Conservation (phyloP, 768 basidiomycete species). For the Hirschioporus abietinus region DNA sequence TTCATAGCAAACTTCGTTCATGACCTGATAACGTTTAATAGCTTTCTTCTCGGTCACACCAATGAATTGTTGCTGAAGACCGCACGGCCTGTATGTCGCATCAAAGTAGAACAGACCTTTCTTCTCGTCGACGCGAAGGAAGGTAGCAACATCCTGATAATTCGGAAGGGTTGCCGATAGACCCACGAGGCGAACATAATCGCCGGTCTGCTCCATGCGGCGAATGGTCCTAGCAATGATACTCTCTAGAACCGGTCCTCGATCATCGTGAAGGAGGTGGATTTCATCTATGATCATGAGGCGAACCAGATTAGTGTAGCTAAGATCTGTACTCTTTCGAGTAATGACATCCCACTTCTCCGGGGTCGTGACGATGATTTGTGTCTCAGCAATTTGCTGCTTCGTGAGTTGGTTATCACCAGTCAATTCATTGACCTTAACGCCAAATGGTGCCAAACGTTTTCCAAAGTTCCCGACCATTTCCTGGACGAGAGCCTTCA, state of each 20-base stretch:
- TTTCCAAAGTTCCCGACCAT: constrained; percentile 93
- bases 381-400: constrained; percentile 92
- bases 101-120: constrained; percentile 98
- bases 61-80: constrained; percentile 93
- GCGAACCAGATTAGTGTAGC: constrained; percentile 93
- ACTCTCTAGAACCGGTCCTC: constrained; percentile 92
- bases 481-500: constrained; percentile 99
- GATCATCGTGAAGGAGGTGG: constrained; percentile 94
- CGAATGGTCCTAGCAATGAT: constrained; percentile 87
- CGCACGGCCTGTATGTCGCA: constrained; percentile 88
- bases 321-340: constrained; percentile 93
- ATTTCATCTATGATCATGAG: constrained; percentile 99
- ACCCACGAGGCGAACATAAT: constrained; percentile 91
- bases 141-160: constrained; percentile 95
- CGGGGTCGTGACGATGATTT: constrained; percentile 97
- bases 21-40: constrained; percentile 95
- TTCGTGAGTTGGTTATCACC: constrained; percentile 99
- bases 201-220: constrained; percentile 89
- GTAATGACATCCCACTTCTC: constrained; percentile 99
- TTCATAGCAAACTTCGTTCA: constrained; percentile 99
- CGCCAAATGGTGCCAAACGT: constrained; percentile 63
- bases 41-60: constrained; percentile 99
- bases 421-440: constrained; percentile 92
- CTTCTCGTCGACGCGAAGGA: constrained; percentile 88
- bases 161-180: constrained; percentile 98